Conservation (phyloP, 805 yeast genomes). For the Candida sphagnicola region DNA sequence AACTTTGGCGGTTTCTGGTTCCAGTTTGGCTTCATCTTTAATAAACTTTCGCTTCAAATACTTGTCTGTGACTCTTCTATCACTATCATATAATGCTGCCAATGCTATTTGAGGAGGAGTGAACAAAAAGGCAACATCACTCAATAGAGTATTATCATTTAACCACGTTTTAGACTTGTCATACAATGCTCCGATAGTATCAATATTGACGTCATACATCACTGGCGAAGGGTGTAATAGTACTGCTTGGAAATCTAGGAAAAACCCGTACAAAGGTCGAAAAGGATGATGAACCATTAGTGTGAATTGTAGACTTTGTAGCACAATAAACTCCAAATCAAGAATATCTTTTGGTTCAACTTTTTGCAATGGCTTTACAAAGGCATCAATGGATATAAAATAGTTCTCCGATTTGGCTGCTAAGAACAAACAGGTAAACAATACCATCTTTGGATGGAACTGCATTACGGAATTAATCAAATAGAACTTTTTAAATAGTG, state of each 20-base stretch:
- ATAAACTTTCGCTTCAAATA: slow-evolving; percentile 66
- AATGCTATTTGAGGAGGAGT: slow-evolving; percentile 96
- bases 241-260: slow-evolving; percentile 74
- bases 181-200: slow-evolving; percentile 62
- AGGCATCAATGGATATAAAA: slow-evolving; percentile 79
- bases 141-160: slow-evolving; percentile 58
- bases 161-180: slow-evolving; percentile 66
- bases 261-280: slow-evolving; percentile 90
- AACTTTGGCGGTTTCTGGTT: slow-evolving; percentile 8
- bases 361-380: slow-evolving; percentile 66
- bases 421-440: slow-evolving; percentile 70
- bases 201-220: slow-evolving; percentile 43
- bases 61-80: slow-evolving; percentile 58
- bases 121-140: slow-evolving; percentile 72
- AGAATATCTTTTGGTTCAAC: slow-evolving; percentile 65
- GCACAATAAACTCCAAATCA: slow-evolving; percentile 72
- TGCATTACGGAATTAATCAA: slow-evolving; percentile 80
- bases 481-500: slow-evolving; percentile 79
- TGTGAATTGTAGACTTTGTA: slow-evolving; percentile 74
- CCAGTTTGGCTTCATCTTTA: slow-evolving; percentile 12
- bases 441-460: slow-evolving; percentile 76
- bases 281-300: slow-evolving; percentile 85
- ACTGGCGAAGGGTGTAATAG: slow-evolving; percentile 39
- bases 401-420: slow-evolving; percentile 93
- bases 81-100: slow-evolving; percentile 71